Percentiles rank a stretch among this genome's conserved stretches.
Conservation (phyloP, 164 flowering plant genomes). For the Kalanchoe fedtschenkoi region DNA sequence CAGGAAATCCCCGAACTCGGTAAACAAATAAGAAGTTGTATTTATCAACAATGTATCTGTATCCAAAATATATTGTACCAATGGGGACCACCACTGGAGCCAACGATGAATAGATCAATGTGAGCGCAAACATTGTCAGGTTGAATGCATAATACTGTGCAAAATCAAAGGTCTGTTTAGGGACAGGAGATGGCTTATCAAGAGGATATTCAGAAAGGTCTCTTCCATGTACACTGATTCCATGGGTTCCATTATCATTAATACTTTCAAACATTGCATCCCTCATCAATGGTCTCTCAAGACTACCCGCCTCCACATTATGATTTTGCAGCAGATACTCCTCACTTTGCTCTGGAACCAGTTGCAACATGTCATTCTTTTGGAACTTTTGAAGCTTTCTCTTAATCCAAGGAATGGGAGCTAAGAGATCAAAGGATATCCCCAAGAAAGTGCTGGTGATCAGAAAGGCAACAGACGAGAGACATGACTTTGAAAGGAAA, state of each 20-base stretch:
- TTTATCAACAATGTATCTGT: constrained; percentile 90
- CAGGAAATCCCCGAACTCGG: constrained; percentile 93
- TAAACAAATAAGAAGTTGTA: constrained; percentile 91
- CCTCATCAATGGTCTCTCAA: constrained; percentile 54
- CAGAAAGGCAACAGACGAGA: constrained; percentile 89
- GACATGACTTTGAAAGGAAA: constrained; percentile 84
- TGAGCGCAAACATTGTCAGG: constrained; percentile 89
- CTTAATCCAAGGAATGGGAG: constrained; percentile 98
- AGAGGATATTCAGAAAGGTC: constrained; percentile 76
- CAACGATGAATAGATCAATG: constrained; percentile 82
- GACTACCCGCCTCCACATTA: constrained; percentile 23
- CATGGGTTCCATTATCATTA: constrained; percentile 20
- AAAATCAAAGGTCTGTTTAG: constrained; percentile 90
- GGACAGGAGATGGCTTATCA: constrained; percentile 70
- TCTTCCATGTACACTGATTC: constrained; percentile 46
- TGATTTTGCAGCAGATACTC: constrained; percentile 58
- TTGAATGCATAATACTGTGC: constrained; percentile 98
- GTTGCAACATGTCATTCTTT: constrained; percentile 94
- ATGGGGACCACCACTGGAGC: constrained; percentile 94
- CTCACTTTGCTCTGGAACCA: constrained; percentile 92
- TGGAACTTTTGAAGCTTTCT: constrained; percentile 66
- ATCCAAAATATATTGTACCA: constrained; percentile 90
- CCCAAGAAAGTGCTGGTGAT: constrained; percentile 94
- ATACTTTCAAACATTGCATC: constrained; percentile 30
- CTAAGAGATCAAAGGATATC: constrained; percentile 82